These are phyloP conservation scores for Rhododendron molle DNA, from an alignment of 148 eudicot species.

Conservation along the genomic window DNA sequence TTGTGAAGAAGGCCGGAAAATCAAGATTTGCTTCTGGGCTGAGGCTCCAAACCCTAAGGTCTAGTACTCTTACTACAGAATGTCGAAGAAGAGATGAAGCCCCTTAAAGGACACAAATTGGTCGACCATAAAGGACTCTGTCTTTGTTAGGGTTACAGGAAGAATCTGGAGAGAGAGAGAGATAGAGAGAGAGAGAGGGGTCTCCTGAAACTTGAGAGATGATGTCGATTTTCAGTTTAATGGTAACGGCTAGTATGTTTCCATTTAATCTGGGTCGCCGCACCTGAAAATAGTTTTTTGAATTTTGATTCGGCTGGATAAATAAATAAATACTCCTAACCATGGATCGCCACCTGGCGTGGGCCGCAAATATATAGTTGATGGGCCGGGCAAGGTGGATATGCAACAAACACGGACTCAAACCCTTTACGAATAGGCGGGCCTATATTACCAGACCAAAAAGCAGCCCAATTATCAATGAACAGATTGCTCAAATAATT, in stretches of 20 bases:
- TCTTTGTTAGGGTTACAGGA: not conserved
- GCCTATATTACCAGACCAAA: not conserved
- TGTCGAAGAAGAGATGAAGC: not conserved
- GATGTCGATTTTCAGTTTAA: not conserved
- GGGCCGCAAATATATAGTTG: not conserved
- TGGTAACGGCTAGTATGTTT: conserved; percentile 13
- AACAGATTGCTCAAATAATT: too few relatives aligned
- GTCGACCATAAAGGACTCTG: not conserved
- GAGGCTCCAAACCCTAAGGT: not conserved
- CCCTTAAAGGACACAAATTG: not conserved
- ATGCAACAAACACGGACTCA: not conserved
- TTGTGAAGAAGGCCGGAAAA: not conserved
- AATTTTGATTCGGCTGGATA: not conserved
- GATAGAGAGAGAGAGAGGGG: conserved; percentile 2
- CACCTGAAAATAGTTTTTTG: conserved; percentile 1
- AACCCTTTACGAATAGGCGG: not conserved
- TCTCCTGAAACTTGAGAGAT: not conserved
- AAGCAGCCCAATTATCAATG: not conserved
- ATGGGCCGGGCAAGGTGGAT: not conserved
- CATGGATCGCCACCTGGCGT: not conserved
- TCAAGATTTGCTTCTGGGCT: not conserved
- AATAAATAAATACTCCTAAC: not conserved
- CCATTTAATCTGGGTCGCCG: not conserved
- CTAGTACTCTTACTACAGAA: not conserved
- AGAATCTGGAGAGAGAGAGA: not conserved